phyloP scores from a whole-genome alignment of 2,329 filamentous ascomycete species.

The Colletotrichum falcatum region DNA sequence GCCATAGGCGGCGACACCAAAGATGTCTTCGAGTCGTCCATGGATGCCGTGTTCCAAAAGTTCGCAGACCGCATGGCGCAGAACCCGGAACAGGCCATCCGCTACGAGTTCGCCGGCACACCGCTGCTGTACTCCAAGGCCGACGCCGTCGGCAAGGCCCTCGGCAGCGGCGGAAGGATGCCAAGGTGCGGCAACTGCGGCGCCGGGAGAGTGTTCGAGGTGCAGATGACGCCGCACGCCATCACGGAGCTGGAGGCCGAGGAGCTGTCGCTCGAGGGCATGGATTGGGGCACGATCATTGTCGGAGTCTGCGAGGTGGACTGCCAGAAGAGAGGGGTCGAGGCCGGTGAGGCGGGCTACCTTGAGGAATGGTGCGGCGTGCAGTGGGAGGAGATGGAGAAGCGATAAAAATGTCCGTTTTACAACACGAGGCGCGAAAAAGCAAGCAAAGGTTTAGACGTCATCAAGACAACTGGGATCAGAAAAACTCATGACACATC shows the following conservation, averaged over 20 bases:
- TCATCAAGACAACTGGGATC: not conserved
- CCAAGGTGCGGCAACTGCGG: slow-evolving; percentile 85
- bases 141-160: slow-evolving; percentile 77
- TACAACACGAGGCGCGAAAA: slow-evolving; percentile 45
- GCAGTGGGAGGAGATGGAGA: slow-evolving; percentile 88
- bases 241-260: slow-evolving; percentile 90
- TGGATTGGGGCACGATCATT: slow-evolving; percentile 98
- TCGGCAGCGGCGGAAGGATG: slow-evolving; percentile 64
- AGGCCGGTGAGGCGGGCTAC: slow-evolving; percentile 77
- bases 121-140: slow-evolving; percentile 85
- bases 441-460: slow-evolving; percentile 13
- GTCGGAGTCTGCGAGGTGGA: slow-evolving; percentile 86
- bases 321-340: slow-evolving; percentile 72
- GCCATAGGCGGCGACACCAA: slow-evolving; percentile 60
- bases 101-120: slow-evolving; percentile 80
- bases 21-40: slow-evolving; percentile 77
- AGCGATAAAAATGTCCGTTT: slow-evolving; percentile 46
- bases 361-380: slow-evolving; percentile 97
- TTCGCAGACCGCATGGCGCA: slow-evolving; percentile 83
- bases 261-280: slow-evolving; percentile 79
- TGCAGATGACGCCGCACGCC: slow-evolving; percentile 91
- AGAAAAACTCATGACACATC: slow-evolving; percentile 28
- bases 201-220: slow-evolving; percentile 82
- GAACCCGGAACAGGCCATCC: slow-evolving; percentile 85
- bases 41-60: slow-evolving; percentile 82